Conservation (phyloP, 2,329 filamentous ascomycete genomes). For the Purpureocillium takamizusanense region DNA sequence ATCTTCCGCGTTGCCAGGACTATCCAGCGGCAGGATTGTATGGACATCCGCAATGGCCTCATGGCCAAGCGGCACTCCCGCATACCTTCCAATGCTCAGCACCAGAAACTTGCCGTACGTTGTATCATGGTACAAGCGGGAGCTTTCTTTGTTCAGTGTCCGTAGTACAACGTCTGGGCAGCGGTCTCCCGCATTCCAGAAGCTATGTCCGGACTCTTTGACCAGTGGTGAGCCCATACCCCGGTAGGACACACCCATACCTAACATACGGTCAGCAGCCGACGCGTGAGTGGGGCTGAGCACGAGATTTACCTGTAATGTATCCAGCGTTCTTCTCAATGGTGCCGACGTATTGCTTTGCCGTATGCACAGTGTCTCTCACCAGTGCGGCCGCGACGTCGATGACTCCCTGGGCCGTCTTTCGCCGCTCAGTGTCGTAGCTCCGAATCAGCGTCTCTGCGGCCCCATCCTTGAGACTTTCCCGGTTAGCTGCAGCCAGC, state of each 20-base stretch:
- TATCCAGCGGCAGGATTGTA: not conserved
- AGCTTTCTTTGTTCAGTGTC: slow-evolving; percentile 8
- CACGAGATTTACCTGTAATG: slow-evolving; percentile 28
- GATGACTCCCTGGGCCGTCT: slow-evolving; percentile 34
- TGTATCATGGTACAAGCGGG: slow-evolving; percentile 20
- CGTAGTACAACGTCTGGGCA: slow-evolving; percentile 27
- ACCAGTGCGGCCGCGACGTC: slow-evolving; percentile 36
- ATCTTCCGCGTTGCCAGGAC: not conserved
- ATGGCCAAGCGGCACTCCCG: slow-evolving; percentile 2
- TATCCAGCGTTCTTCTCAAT: slow-evolving; percentile 38
- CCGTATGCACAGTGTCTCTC: slow-evolving; percentile 31
- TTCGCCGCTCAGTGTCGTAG: slow-evolving; percentile 34
- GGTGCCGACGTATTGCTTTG: slow-evolving; percentile 35
- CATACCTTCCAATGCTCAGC: slow-evolving; percentile 11
- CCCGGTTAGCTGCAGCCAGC: slow-evolving; percentile 21
- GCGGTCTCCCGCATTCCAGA: slow-evolving; percentile 28
- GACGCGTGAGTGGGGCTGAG: not conserved
- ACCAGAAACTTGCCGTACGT: slow-evolving; percentile 23
- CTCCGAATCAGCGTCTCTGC: slow-evolving; percentile 24
- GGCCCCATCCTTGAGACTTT: slow-evolving; percentile 11
- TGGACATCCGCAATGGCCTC: slow-evolving; percentile 4
- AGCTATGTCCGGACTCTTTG: slow-evolving; percentile 17
- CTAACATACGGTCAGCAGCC: slow-evolving; percentile 5
- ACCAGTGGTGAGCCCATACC: slow-evolving; percentile 24
- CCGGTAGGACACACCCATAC: slow-evolving; percentile 33